Percentiles rank a stretch among this genome's conserved stretches.
Conservation (phyloP, 495 filamentous ascomycete species). For the Trichoderma asperelloides region DNA sequence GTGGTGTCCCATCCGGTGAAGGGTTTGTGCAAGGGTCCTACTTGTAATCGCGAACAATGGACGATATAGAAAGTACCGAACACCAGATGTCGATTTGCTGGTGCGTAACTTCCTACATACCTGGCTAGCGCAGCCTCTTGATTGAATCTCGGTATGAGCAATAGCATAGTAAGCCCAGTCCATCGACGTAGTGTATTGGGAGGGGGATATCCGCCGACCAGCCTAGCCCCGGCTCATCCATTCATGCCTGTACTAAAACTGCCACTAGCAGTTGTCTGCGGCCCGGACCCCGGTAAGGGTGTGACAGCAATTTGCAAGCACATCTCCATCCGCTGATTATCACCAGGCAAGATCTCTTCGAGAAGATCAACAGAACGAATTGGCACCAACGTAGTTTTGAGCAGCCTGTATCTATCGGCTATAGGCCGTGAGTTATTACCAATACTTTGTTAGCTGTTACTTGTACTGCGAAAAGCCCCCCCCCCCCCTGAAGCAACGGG, state of each 20-base stretch:
- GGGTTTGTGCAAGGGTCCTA: too few relatives aligned
- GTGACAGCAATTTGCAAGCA: too few relatives aligned
- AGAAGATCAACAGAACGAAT: not conserved
- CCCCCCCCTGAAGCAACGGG: not conserved
- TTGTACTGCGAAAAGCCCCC: not conserved
- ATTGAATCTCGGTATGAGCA: conserved; percentile 3
- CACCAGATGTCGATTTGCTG: too few relatives aligned
- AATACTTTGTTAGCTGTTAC: not conserved
- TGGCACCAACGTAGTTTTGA: not conserved
- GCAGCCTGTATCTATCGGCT: not conserved
- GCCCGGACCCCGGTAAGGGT: too few relatives aligned
- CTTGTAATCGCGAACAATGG: too few relatives aligned
- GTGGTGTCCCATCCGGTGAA: too few relatives aligned
- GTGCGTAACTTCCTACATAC: not conserved
- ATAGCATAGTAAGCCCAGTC: not conserved
- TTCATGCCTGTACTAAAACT: too few relatives aligned
- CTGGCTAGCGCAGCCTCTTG: not conserved
- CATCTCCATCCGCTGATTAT: not conserved
- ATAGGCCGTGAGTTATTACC: not conserved
- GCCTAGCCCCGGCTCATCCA: not conserved
- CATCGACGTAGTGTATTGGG: not conserved
- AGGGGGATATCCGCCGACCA: not conserved
- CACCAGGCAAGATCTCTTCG: not conserved
- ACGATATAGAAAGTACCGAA: too few relatives aligned
- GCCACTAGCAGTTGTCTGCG: too few relatives aligned